Conservation (phyloP, 2,329 filamentous ascomycete genomes). For the Diaporthe ampelina region DNA sequence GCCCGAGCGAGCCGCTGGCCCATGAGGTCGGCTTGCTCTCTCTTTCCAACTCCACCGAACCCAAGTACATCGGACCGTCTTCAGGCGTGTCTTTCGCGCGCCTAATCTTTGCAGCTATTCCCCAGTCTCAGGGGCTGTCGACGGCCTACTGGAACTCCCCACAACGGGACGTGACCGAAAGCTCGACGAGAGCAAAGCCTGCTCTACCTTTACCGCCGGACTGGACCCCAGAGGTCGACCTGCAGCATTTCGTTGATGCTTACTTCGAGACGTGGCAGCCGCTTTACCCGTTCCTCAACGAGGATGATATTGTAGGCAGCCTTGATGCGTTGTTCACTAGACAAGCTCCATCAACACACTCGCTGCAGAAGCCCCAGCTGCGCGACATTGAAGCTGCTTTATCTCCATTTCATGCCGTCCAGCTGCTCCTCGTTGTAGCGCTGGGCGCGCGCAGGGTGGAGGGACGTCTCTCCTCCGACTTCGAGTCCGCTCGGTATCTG, state of each 20-base stretch:
- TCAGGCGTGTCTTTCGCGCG: constrained; percentile 47
- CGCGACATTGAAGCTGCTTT: constrained; percentile 40
- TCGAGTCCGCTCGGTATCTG: constrained; percentile 47
- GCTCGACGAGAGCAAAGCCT: constrained; percentile 9
- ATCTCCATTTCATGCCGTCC: constrained; percentile 42
- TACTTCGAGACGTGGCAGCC: constrained; percentile 49
- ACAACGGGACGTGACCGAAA: not conserved
- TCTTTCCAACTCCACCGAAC: constrained; percentile 45
- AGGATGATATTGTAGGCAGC: constrained; percentile 44
- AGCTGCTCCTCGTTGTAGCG: constrained; percentile 47
- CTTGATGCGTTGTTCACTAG: constrained; percentile 44
- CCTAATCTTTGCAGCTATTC: constrained; percentile 46
- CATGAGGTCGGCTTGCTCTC: constrained; percentile 47
- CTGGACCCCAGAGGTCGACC: constrained; percentile 42
- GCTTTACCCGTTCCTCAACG: constrained; percentile 48
- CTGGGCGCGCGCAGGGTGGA: constrained; percentile 46
- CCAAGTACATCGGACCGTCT: constrained; percentile 48
- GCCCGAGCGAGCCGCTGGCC: constrained; percentile 43
- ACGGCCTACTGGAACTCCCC: constrained; percentile 33
- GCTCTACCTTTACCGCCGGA: constrained; percentile 33
- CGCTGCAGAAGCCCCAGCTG: constrained; percentile 44
- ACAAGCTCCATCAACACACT: constrained; percentile 42
- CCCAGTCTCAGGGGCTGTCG: constrained; percentile 41
- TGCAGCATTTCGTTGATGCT: constrained; percentile 43
- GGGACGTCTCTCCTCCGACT: constrained; percentile 42